phyloP scores from a whole-genome alignment of 2,329 filamentous ascomycete genomes.

The Cladosporium sp. region DNA sequence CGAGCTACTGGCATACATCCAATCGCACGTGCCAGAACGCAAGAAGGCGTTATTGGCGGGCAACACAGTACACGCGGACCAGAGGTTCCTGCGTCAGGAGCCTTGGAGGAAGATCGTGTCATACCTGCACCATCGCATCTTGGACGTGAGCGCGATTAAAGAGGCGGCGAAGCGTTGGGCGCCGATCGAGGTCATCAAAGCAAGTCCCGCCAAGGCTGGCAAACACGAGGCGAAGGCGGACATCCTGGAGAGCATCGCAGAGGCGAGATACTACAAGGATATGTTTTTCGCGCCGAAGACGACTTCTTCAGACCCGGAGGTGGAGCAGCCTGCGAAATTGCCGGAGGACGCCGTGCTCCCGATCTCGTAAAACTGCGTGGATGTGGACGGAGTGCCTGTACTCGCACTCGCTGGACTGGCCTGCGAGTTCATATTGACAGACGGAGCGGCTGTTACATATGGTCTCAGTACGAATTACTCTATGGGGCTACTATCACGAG shows the following conservation, averaged over 20 bases:
- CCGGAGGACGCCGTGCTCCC: not conserved
- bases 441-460: not conserved
- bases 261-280: slow-evolving; percentile 80
- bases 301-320: not conserved
- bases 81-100: slow-evolving; percentile 70
- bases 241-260: slow-evolving; percentile 91
- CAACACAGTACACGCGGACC: slow-evolving; percentile 90
- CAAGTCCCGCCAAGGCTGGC: slow-evolving; percentile 70
- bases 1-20: slow-evolving; percentile 75
- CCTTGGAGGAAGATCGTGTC: slow-evolving; percentile 74
- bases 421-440: not conserved
- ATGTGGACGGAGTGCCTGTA: not conserved
- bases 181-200: slow-evolving; percentile 57
- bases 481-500: not conserved
- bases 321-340: not conserved
- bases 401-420: not conserved
- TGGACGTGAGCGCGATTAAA: slow-evolving; percentile 91
- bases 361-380: not conserved
- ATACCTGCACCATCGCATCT: slow-evolving; percentile 82
- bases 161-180: slow-evolving; percentile 86
- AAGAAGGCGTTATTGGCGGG: slow-evolving; percentile 76
- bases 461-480: not conserved
- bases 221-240: slow-evolving; percentile 83
- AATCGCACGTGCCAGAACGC: slow-evolving; percentile 65
- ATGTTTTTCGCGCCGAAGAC: slow-evolving; percentile 57